These are phyloP conservation scores for Diphasiastrum complanatum DNA, from an alignment of 83 land plant genomes.

Conservation along the genomic window DNA sequence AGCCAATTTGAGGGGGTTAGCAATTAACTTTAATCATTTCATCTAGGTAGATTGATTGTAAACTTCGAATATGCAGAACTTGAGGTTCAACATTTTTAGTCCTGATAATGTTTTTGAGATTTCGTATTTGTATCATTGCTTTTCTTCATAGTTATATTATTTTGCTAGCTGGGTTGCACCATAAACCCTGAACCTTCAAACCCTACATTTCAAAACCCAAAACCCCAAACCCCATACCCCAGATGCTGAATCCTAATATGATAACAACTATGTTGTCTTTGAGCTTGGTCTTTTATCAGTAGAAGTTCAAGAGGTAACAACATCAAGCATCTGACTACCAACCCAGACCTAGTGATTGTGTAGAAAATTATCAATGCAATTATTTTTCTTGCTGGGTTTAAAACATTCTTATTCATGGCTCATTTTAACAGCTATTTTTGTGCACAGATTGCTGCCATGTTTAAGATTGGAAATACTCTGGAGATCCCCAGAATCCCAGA, in stretches of 20 bases:
- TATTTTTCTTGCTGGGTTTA: not conserved
- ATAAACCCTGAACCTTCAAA: too few species aligned
- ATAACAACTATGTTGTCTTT: not conserved
- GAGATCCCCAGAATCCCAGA: slow-evolving; percentile 61
- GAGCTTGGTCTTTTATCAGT: not conserved
- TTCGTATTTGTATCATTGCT: not conserved
- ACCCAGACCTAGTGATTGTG: not conserved
- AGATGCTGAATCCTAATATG: not conserved
- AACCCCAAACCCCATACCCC: not conserved
- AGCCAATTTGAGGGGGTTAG: slow-evolving; percentile 24
- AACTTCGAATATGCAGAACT: not conserved
- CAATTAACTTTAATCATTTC: not conserved
- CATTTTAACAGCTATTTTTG: not conserved
- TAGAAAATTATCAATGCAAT: not conserved
- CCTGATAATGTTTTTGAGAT: not conserved
- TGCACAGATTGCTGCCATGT: slow-evolving; percentile 70
- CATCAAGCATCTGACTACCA: not conserved
- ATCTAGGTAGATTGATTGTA: not conserved
- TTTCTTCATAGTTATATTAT: not conserved
- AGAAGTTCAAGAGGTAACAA: not conserved
- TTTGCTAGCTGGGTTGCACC: not conserved
- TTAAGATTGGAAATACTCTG: slow-evolving; percentile 44
- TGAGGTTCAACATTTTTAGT: not conserved
- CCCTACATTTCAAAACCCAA: too few species aligned
- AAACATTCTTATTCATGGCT: not conserved